Base-by-base conservation (phyloP, 2,329 filamentous ascomycete species). In the Aspergillus piperis region DNA sequence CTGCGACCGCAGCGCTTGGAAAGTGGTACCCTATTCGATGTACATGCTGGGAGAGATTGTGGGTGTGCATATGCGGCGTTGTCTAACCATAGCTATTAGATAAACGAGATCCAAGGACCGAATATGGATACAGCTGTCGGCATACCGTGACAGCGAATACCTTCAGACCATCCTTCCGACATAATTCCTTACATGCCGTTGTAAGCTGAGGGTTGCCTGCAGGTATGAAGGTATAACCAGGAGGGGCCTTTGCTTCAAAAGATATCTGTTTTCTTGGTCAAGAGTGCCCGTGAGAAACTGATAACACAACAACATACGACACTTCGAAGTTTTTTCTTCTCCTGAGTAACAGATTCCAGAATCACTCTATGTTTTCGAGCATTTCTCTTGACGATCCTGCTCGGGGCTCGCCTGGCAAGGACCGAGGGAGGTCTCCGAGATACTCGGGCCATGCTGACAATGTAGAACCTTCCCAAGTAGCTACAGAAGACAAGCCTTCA, bases 11-110 rank as follows among this genome's bases (percentile, higher is more conserved):
- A n/a, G 81, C 76, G 60, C 82, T 82, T 6, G 84, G 84, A 62
- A 89, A 88, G 69, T 88, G 86, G 70, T 86, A 85, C 15, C 86
- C 86, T 62, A 88, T 82, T 42, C 86, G 81, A 65, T 86, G 82
- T 52, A 87, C 81, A 69, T 88, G 84, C 66, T 86, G 81, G 2
- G 84, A 85, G 2, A 88, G 74, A 61, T 82, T 80, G 55, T 83
- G 81, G 11, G 77, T 80, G 52, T 80, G 73, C 61, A 77, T 73
- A 66, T 83, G 79, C 27, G 78, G 82, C 49, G 79, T 82, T 61
- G 81, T 84, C 78, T 83, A 62, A 15, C 57, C 50, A 41, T 30
- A 41, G 59, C 53, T n/a, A 66, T 69, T 59, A 67, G 63, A 65
- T 52, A 56, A 49, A 53, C 6, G 42, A 17, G 57, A 51, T 50